Base-by-base conservation (phyloP, 2,329 filamentous ascomycete species). In the Tolypocladium sp. region DNA sequence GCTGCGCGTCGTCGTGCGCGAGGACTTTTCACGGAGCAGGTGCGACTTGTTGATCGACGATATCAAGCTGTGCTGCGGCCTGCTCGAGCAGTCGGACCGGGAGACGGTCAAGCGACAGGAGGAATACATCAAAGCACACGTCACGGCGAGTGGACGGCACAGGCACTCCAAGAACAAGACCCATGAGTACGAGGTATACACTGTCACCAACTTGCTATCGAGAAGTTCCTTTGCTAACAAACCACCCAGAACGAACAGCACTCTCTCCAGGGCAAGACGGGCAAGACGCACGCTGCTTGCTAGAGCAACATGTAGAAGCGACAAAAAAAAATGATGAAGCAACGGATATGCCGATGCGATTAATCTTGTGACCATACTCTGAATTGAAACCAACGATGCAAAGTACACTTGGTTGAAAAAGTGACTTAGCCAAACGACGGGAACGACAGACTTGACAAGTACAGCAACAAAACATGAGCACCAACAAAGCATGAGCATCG, bases 211-310 rank as follows among this genome's bases (percentile, higher is more conserved):
- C 4, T 17, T 15, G 38, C 9, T 3, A n/a, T n/a, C 15, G 9
- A 7, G 10, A 20, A n/a, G 17, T 22, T 37, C 33, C 60, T 40
- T 17, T 41, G 42, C 59, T 59, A 41, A 56, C 35, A 17, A 58
- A 15, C 33, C 37, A 33, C 25, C 25, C 73, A 87, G 75, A 84
- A 88, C 63, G 92, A 96, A 77, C 84, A 84, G 66, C 93, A 97
- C 75, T 93, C 89, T 59, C 77, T 97, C 65, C 91, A 96, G 76
- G 92, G 90, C 20, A 92, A 94, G 83, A 84, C 85, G 60, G 92
- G 91, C 58, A 97, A 97, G 83, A 93, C 91, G 2, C 92, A 96
- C 73, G 87, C 85, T 44, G 79, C 95, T 60, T 97, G 92, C 76
- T 96, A 84, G 9, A 7, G 20, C n/a, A 2, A 22, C 33, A 60